Conservation (phyloP, 345 rosid species). For the Acer negundo region DNA sequence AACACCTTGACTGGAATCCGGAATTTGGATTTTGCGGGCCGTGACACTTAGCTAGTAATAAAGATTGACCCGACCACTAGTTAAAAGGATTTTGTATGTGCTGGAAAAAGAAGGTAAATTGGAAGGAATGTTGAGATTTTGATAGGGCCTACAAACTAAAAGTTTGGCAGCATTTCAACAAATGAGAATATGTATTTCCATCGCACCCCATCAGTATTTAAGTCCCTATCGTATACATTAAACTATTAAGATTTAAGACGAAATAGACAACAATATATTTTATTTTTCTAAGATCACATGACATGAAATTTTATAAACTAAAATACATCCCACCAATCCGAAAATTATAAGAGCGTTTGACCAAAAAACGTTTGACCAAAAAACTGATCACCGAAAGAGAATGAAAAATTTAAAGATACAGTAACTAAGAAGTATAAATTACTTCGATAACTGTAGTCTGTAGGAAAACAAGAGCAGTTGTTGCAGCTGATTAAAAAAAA, state of each 20-base stretch:
- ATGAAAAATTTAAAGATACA: constrained; percentile 5
- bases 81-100: no score
- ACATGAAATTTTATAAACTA: constrained; percentile 16
- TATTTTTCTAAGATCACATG: constrained; percentile 9
- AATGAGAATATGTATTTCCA: no score
- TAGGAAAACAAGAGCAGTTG: constrained; percentile 10
- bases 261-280: background rate
- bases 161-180: no score
- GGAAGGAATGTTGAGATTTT: no score
- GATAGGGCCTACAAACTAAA: no score
- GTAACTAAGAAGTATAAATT: constrained; percentile 1
- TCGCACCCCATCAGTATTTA: no score
- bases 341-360: constrained; percentile 3
- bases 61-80: no score
- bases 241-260: no score
- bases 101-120: background rate
- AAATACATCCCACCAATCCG: constrained; percentile 20
- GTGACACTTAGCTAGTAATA: no score
- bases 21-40: no score
- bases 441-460: constrained; percentile 2
- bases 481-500: background rate
- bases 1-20: no score
- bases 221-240: no score
- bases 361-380: constrained; percentile 13
- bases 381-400: constrained; percentile 3